Base-by-base conservation (phyloP, 495 filamentous ascomycete genomes). In the Lophiostoma macrostomum region DNA sequence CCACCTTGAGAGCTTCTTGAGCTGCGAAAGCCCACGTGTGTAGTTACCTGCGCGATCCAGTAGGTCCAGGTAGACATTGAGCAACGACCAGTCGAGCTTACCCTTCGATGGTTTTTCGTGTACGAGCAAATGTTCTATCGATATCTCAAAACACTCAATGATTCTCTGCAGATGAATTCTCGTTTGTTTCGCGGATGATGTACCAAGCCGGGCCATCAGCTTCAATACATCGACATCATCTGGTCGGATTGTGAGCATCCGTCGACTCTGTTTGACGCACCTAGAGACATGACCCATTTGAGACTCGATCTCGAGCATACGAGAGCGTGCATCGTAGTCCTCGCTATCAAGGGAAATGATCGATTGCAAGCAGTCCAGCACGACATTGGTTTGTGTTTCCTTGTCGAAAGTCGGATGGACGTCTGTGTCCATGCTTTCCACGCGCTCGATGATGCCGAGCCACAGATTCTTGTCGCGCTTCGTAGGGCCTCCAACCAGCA, bases 41-140 rank as follows among this genome's bases (percentile, higher is more conserved):
- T 80, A 84, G 49, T 77, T 73, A 43, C 76, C 76, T 6, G 80
- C 62, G 39, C 82, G 80, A 11, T 77, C 76, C 56, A 88, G 85
- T 19, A 97, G 76, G 60, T 95, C 90, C 22, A 85, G 76, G 54
- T 90, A 95, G 43, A 90, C 84, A 58, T 90, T 85, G 28, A 91
- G 67, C 64, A 96, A 87, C 24, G 82, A 82, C 90, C 90, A 97
- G 25, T 81, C 80, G 58, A 94, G 84, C 22, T 70, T 71, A 8
- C 71, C 76, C 1, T 68, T 72, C 39, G 76, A 69, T 74, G 3
- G 75, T 57, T 36, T 73, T 64, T 64, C 73, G 53, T 37, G 75
- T 63, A 62, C 78, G 11, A 60, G 68, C 48, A 78, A 76, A 53
- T 79, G 64, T 13, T 69, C 67, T 48, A 95, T 80, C 24, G 80